phyloP scores from a whole-genome alignment of 1,284 basidiomycete species.

The Cutaneotrichosporon daszewskae region DNA sequence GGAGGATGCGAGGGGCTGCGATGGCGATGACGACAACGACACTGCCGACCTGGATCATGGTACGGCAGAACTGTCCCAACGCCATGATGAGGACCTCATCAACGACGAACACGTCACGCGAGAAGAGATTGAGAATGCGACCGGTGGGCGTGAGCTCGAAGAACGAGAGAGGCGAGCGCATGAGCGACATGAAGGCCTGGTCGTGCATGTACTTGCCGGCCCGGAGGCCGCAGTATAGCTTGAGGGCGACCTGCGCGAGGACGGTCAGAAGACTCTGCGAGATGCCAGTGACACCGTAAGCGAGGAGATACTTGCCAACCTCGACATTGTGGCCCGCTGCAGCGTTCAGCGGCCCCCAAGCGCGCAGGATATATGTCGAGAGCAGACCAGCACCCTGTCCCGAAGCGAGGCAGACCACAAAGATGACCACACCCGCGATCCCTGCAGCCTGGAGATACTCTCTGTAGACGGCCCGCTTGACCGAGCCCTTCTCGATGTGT shows the following conservation, averaged over 20 bases:
- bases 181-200: constrained; percentile 55
- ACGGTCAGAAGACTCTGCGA: constrained; percentile 56
- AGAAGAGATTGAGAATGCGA: constrained; percentile 61
- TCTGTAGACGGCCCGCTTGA: constrained; percentile 70
- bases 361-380: constrained; percentile 65
- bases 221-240: constrained; percentile 70
- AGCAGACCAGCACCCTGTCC: constrained; percentile 50
- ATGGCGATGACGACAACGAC: constrained; percentile 72
- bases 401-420: constrained; percentile 57
- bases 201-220: constrained; percentile 74
- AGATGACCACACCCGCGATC: constrained; percentile 61
- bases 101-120: constrained; percentile 84
- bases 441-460: constrained; percentile 77
- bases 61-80: constrained; percentile 64
- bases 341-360: constrained; percentile 75
- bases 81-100: constrained; percentile 72
- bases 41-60: constrained; percentile 55
- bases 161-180: constrained; percentile 77
- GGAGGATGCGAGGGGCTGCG: constrained; percentile 74
- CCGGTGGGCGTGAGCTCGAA: constrained; percentile 80
- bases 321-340: constrained; percentile 58
- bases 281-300: constrained; percentile 50
- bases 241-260: constrained; percentile 60
- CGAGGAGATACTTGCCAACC: constrained; percentile 32
- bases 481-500: constrained; percentile 73